Percentiles rank a stretch among this genome's conserved stretches.
Conservation (phyloP, 495 filamentous ascomycete genomes). For the Hypoxylon cercidicola region DNA sequence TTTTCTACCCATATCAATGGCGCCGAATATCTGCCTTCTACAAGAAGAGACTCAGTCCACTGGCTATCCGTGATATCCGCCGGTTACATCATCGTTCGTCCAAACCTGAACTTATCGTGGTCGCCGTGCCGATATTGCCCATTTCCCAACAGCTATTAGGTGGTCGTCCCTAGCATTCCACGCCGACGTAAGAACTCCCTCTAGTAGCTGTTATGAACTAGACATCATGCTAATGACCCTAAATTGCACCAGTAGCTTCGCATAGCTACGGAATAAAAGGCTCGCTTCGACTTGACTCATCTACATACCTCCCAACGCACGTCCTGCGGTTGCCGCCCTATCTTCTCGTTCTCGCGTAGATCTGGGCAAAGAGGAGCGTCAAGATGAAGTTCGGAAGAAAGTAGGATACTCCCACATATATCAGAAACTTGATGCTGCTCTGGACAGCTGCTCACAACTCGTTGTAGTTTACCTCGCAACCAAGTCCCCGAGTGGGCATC, state of each 20-base stretch:
- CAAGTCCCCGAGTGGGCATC: conserved; percentile 97
- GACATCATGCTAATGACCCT: conserved; percentile 11
- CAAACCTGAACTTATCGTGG: conserved; percentile 3
- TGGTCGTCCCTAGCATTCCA: background rate
- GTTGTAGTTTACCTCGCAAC: conserved; percentile 80
- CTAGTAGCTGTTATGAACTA: background rate
- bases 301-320: background rate
- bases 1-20: conserved; percentile 31
- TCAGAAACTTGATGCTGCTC: background rate
- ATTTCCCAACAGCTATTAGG: background rate
- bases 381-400: conserved; percentile 86
- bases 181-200: conserved; percentile 4
- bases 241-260: conserved; percentile 8
- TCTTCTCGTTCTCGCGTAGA: conserved; percentile 5
- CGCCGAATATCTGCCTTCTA: conserved; percentile 24
- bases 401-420: conserved; percentile 45
- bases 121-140: conserved; percentile 14
- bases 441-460: conserved; percentile 30
- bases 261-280: background rate
- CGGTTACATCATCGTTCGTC: conserved; percentile 21
- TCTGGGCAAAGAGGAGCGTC: conserved; percentile 7
- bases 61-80: conserved; percentile 36
- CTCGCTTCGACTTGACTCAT: background rate
- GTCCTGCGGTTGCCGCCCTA: background rate
- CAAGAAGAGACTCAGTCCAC: conserved; percentile 37